Conservation (phyloP, 208 protist species). For the Wallacemonas rigidus region DNA sequence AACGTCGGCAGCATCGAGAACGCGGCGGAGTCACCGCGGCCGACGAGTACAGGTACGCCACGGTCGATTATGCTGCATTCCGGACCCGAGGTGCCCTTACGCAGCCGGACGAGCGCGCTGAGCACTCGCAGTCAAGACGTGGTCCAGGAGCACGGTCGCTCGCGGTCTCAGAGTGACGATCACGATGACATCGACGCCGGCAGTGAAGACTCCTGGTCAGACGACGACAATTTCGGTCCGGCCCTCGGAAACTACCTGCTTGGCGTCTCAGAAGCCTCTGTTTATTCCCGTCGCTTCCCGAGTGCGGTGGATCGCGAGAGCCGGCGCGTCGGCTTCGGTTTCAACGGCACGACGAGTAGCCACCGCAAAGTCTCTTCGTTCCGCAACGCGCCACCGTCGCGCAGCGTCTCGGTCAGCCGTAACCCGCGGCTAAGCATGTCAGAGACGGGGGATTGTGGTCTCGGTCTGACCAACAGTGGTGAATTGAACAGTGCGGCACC, state of each 20-base stretch:
- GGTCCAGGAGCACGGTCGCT: not conserved
- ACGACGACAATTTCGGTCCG: conserved; percentile 5
- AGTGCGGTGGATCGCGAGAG: not conserved
- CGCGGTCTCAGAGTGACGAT: not conserved
- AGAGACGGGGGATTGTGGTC: not conserved
- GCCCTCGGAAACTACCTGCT: conserved; percentile 12
- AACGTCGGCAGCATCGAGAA: not conserved
- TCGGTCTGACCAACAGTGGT: conserved; percentile 4
- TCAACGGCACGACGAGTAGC: conserved; percentile 17
- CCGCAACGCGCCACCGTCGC: not conserved
- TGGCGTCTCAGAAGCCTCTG: conserved; percentile 3
- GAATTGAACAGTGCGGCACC: not conserved
- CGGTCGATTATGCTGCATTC: conserved; percentile 10
- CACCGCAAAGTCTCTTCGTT: conserved; percentile 3
- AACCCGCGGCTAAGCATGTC: conserved; percentile 8
- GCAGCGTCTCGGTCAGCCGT: not conserved
- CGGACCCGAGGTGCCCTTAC: not conserved
- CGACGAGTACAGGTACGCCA: not conserved
- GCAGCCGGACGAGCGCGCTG: not conserved
- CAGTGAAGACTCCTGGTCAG: conserved; percentile 26
- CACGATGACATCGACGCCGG: not conserved
- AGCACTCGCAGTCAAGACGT: not conserved
- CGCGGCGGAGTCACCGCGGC: not conserved
- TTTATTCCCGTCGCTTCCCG: conserved; percentile 4
- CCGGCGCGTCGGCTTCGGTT: conserved; percentile 18